Percentiles rank a stretch among this genome's conserved stretches.
These are phyloP conservation scores for Umbilicus rupestris DNA, from an alignment of 164 flowering plant genomes.

Conservation along the genomic window DNA sequence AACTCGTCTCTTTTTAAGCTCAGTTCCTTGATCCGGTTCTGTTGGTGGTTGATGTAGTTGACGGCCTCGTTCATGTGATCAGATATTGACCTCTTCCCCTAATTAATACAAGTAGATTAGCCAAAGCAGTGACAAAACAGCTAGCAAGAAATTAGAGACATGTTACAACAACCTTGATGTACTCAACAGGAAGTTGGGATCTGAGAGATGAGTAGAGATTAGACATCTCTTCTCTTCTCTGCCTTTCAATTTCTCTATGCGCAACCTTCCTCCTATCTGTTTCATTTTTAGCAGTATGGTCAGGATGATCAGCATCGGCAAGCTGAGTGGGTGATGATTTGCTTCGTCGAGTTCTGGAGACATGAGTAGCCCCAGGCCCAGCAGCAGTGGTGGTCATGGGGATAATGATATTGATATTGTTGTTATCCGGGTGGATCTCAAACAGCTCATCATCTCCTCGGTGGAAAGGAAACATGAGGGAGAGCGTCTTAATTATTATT, in stretches of 20 bases:
- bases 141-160: background rate
- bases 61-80: conserved; percentile 34
- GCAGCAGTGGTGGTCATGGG: background rate
- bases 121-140: background rate
- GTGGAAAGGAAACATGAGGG: conserved; percentile 7
- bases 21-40: conserved; percentile 18
- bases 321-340: too few relatives aligned
- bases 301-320: background rate
- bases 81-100: conserved; percentile 39
- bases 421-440: conserved; percentile 3
- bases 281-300: background rate
- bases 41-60: conserved; percentile 23
- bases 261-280: conserved; percentile 14
- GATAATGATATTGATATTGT: background rate
- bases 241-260: conserved; percentile 23
- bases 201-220: conserved; percentile 21
- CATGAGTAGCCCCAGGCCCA: background rate
- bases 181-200: conserved; percentile 26
- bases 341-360: background rate
- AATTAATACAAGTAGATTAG: background rate
- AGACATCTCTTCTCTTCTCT: conserved; percentile 28
- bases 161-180: conserved; percentile 29
- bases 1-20: conserved; percentile 24
- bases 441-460: conserved; percentile 7
- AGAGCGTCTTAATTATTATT: too few relatives aligned